Evolutionary conservation across 352 stramenopile species (phyloP), one percentile per base, ranked within the genome.

Genomic region (Globisporangium splendens): DNA sequence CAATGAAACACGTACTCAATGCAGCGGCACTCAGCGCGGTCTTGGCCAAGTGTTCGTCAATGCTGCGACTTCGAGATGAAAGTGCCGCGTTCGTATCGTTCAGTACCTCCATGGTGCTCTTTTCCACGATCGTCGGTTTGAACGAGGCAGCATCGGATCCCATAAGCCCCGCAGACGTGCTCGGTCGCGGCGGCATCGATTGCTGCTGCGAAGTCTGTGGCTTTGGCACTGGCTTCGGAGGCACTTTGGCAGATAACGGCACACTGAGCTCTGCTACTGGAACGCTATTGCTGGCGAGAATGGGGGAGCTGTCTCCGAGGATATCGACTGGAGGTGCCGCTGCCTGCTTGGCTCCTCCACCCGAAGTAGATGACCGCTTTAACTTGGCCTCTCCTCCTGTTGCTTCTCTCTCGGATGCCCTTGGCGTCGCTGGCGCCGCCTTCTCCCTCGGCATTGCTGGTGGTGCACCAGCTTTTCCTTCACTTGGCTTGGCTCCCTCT

Each of bases 1-100:
- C 86, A 53, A 96, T 96, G 54, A 95, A 96, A 61, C 88, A 96
- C n/a, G n/a, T n/a, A n/a, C n/a, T n/a, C n/a, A n/a, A n/a, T n/a
- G n/a, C 21, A 28, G 50, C 18, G 21, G 22, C 15, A 6, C 24
- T 13, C 15, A 41, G 18, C 8, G 47, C 28, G 3, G 51, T 50
- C n/a, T 60, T 50, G 17, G 31, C 39, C 17, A 60, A 22, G 31
- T 65, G 28, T 6, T 74, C 62, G 47, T 74, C 66, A 22, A 65
- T 57, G 14, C 50, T 63, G 21, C 52, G 47, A 3, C 39, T 57
- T n/a, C 43, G 64, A 17, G 61, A 47, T 17, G 70, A 81, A 5
- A 86, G 49, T 2, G 70, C 59, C 11, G 78, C 70, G 0, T 56
- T 83, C 6, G 78, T 79, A 21, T 90, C 80, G 28, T 84, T 85